Evolutionary conservation across 176 grass and related monocot genomes (phyloP), one percentile per base, ranked within the genome.

Genomic region (Oryza coarctata): DNA sequence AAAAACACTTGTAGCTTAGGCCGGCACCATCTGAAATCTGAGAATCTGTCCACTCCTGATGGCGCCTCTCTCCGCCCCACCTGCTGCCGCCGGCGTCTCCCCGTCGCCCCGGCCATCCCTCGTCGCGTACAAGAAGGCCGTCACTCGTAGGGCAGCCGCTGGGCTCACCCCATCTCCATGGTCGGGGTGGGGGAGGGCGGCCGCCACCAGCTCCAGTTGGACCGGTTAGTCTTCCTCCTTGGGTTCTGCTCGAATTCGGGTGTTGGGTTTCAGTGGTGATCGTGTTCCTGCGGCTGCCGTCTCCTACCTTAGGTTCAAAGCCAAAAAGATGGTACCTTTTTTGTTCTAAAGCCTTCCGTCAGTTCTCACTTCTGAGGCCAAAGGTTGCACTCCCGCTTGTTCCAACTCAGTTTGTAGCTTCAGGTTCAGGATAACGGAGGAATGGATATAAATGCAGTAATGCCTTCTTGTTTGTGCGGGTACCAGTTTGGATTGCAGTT

Each of bases 51-150:
- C 38, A 39, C 10, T 39, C 38, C 38, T 39, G 38, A 89, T 89
- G 87, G 77, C 82, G 43, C 12, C 65, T 57, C 52, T 86, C 66
- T 41, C 66, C 27, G 14, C 44, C 41, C 9, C 83, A 12, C 66
- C 78, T 18, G 41, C 77, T 28, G 33, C 68, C 32, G 67, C 78
- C 78, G 78, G 73, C 67, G 57, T 49, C 43, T 67, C 73, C 7
- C 58, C 88, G 9, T 73, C 58, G 25, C 78, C 29, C 15, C 65
- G 41, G 1, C 17, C 14, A 25, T 76, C 35, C 40, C 52, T 60
- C 55, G 0, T 55, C 26, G 18, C 7, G 34, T 22, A 9, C 31
- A 64, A 60, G 39, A 80, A 68, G 23, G 1, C 68, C 64, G 71
- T 63, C 39, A 27, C 15, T 26, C 27, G 28, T 5, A 4, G 72